Percentiles rank a stretch among this genome's conserved stretches.
phyloP scores from a whole-genome alignment of 2,329 filamentous ascomycete genomes.

The Cadophora gregata region DNA sequence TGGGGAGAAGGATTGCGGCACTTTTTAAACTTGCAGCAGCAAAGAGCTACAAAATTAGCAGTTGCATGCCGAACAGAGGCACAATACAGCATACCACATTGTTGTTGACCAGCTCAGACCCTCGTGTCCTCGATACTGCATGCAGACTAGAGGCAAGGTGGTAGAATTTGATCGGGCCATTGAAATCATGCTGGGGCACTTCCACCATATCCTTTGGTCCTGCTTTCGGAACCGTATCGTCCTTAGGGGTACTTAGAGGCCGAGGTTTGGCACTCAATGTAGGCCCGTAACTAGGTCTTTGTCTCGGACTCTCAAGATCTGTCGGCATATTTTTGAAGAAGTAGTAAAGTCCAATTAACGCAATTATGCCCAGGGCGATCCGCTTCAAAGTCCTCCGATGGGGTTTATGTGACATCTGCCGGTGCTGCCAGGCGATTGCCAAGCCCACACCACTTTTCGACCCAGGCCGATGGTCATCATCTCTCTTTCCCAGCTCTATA shows the following conservation, averaged over 20 bases:
- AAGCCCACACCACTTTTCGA: constrained; percentile 36
- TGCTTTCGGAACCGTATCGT: constrained; percentile 17
- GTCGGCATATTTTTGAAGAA: constrained; percentile 69
- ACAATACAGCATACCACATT: constrained; percentile 64
- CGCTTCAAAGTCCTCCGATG: constrained; percentile 62
- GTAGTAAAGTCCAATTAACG: constrained; percentile 62
- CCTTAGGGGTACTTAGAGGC: constrained; percentile 13
- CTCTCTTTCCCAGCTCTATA: constrained; percentile 69
- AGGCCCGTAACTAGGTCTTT: constrained; percentile 47
- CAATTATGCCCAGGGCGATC: constrained; percentile 53
- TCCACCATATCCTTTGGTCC: constrained; percentile 34
- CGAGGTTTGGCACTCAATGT: constrained; percentile 18
- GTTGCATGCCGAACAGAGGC: background rate
- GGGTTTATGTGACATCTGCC: constrained; percentile 54
- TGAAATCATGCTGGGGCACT: constrained; percentile 57
- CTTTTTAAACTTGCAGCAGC: constrained; percentile 77
- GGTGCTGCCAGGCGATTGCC: constrained; percentile 43
- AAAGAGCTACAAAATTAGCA: constrained; percentile 59
- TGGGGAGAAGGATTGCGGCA: constrained; percentile 73
- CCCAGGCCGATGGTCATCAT: constrained; percentile 62
- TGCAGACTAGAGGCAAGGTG: constrained; percentile 68
- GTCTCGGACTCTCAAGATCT: constrained; percentile 46
- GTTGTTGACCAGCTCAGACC: constrained; percentile 59
- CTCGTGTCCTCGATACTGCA: constrained; percentile 59
- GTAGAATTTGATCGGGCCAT: constrained; percentile 73